A percentile compares a stretch with the other conserved stretches of the same genome.
These are phyloP conservation scores for Zoysia japonica DNA, from an alignment of 176 grass and related monocot genomes.

Conservation along the genomic window DNA sequence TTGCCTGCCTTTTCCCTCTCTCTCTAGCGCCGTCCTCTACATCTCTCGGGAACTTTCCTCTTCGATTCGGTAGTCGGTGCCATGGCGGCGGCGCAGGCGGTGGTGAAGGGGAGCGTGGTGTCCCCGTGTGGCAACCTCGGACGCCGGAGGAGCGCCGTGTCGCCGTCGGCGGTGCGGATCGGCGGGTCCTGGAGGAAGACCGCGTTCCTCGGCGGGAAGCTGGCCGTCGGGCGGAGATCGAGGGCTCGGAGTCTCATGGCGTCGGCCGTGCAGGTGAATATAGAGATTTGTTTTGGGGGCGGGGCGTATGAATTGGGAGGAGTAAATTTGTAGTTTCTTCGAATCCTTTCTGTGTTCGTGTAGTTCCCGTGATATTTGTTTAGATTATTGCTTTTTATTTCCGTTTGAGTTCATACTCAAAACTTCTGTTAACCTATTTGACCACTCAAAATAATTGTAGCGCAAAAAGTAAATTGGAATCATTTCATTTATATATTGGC, in stretches of 20 bases:
- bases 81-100: constrained; percentile 55
- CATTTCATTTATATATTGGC: background rate
- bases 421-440: background rate
- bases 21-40: background rate
- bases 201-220: constrained; percentile 52
- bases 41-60: background rate
- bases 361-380: background rate
- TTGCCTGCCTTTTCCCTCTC: too few relatives aligned
- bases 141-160: constrained; percentile 45
- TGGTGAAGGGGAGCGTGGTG: constrained; percentile 46
- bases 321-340: background rate
- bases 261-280: constrained; percentile 56
- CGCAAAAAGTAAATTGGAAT: too few relatives aligned
- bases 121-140: background rate
- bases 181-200: constrained; percentile 26
- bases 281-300: background rate
- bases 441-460: background rate
- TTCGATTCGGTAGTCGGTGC: constrained; percentile 1
- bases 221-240: constrained; percentile 48
- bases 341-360: background rate
- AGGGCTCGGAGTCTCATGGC: constrained; percentile 39
- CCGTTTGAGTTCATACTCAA: background rate
- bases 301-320: background rate
- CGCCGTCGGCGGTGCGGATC: constrained; percentile 45
- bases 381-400: background rate